phyloP scores from a whole-genome alignment of 2,329 filamentous ascomycete genomes.

The Phyllosticta citriasiana region DNA sequence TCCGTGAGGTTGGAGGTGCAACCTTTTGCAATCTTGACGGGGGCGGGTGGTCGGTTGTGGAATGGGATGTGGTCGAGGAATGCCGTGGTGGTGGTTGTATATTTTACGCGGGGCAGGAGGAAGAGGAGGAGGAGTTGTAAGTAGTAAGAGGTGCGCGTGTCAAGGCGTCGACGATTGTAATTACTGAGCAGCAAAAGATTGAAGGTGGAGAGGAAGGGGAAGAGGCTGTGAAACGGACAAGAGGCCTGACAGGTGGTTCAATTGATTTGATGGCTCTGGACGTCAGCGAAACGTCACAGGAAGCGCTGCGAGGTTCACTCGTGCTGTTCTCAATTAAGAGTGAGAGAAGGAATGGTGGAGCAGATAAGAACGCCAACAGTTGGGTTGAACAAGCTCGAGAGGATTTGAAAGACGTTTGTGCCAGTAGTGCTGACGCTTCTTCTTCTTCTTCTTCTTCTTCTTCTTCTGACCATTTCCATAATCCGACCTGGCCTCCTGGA shows the following conservation, averaged over 20 bases:
- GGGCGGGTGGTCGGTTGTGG: not conserved
- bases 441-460: too few relatives aligned
- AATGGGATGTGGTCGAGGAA: not conserved
- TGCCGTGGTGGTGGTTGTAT: not conserved
- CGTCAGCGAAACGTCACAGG: not conserved
- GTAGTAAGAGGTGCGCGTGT: not conserved
- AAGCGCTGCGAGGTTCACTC: not conserved
- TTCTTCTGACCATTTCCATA: not conserved
- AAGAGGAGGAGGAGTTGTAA: not conserved
- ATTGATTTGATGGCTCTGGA: not conserved
- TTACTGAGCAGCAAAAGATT: not conserved
- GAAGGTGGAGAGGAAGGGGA: not conserved
- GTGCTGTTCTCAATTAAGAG: too few relatives aligned
- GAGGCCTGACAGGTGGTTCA: not conserved
- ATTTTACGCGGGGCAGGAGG: not conserved
- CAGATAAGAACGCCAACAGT: too few relatives aligned
- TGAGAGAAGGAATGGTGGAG: too few relatives aligned
- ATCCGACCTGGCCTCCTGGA: not conserved
- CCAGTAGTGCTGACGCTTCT: too few relatives aligned
- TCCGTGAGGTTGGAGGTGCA: not conserved
- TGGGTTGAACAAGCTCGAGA: too few relatives aligned
- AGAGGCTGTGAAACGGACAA: not conserved
- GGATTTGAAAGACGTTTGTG: too few relatives aligned
- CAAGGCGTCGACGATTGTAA: not conserved
- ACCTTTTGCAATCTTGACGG: not conserved